Evolutionary conservation across 2,329 filamentous ascomycete genomes (phyloP), one percentile per base, ranked within the genome.

Genomic region (Graphiopsis chlorocephala): DNA sequence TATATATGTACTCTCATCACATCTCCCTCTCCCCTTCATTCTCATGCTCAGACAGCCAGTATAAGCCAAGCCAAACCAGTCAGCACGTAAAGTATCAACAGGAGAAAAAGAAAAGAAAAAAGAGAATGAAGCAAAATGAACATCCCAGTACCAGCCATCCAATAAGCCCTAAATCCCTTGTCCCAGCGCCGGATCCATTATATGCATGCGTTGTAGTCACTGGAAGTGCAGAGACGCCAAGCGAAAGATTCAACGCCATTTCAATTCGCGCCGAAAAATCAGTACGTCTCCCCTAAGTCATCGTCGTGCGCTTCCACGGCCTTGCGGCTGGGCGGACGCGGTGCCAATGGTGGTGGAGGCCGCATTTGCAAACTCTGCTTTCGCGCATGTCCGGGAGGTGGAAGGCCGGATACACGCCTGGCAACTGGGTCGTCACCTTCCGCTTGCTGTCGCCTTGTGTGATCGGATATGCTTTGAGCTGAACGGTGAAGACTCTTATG

Each of bases 301-400:
- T 73, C 66, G 69, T 67, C 61, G 69, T 68, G 47, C 63, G 63
- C 47, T 64, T 63, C 61, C 23, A 42, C 61, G 45, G 83, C 77
- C 62, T 81, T 80, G 65, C 80, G 74, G 61, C 78, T 77, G 11
- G 82, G 79, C 20, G 80, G 81, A 31, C 80, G 83, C 68, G 67
- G 80, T 76, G 63, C 80, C 77, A 61, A 78, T 74, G 60, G 65
- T 25, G 52, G 63, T 66, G 63, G 47, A 65, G 25, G 72, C 68
- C 17, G 73, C 62, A 12, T 75, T 23, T 64, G 64, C 14, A 61
- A 63, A 15, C 63, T 67, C 48, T 55, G 65, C 70, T 60, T 69
- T 69, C 42, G 64, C 66, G 67, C 25, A 66, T 64, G 29, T 14
- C 58, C 82, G 38, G 83, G 80, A 12, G 80, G 79, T 7, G 85